These are phyloP conservation scores for Pseudonectria foliicola DNA, from an alignment of 2,329 filamentous ascomycete species.

Conservation along the genomic window DNA sequence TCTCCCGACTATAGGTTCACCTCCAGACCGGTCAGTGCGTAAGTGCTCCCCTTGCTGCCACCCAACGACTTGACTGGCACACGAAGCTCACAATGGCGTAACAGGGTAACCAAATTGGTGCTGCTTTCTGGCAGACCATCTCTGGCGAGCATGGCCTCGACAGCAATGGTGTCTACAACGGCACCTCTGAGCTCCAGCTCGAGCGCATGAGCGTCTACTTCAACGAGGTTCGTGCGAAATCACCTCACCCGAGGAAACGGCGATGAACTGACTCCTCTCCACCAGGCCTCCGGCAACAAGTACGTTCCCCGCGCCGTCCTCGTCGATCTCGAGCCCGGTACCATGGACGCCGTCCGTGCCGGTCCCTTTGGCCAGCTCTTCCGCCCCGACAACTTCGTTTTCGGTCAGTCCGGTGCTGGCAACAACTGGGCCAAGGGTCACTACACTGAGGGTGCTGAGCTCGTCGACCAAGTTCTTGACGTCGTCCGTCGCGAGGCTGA, in stretches of 20 bases:
- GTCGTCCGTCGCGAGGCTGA: conserved; percentile 98
- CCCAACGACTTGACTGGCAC: conserved; percentile 6
- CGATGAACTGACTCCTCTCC: conserved; percentile 5
- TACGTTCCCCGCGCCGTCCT: conserved; percentile 99
- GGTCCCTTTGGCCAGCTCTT: conserved; percentile 98
- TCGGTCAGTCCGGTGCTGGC: conserved; percentile 97
- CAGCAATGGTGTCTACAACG: conserved; percentile 97
- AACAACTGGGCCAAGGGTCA: conserved; percentile 99
- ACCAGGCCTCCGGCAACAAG: conserved; percentile 87
- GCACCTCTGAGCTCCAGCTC: conserved; percentile 95
- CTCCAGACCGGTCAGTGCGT: conserved; percentile 99
- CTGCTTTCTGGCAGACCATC: conserved; percentile 96
- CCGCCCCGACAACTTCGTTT: conserved; percentile 99
- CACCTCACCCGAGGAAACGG: not conserved
- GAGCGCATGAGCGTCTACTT: conserved; percentile 99
- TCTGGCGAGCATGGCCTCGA: conserved; percentile 94
- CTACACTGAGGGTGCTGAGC: conserved; percentile 99
- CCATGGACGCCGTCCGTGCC: conserved; percentile 98
- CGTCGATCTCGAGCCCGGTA: conserved; percentile 98
- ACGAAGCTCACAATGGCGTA: conserved; percentile 30
- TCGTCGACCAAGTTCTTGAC: conserved; percentile 96
- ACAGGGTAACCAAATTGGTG: conserved; percentile 99
- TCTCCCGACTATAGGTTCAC: conserved; percentile 73
- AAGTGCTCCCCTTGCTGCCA: conserved; percentile 29
- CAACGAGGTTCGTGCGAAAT: conserved; percentile 53